Base-by-base conservation (phyloP, 305 asterid species). In the Striga hermonthica region DNA sequence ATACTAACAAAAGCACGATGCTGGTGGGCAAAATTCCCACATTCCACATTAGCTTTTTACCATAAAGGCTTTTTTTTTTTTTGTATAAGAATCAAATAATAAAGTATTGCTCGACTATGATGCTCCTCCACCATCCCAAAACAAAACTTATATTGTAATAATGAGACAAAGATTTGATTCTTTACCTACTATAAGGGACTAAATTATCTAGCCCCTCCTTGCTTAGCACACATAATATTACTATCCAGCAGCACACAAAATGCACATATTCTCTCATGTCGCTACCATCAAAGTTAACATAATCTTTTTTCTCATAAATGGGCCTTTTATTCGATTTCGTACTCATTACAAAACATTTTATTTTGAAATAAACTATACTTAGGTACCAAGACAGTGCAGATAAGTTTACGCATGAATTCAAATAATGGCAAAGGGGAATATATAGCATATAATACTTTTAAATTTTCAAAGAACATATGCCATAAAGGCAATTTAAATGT, bases 21-120 rank as follows among this genome's bases (percentile, higher is more conserved):
- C 31, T 71, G 7, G 75, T 69, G 70, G 63, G 63, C 57, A 45
- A 75, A 79, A 73, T 77, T 68, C 73, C 75, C 75, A 58, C 69
- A 66, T 69, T 65, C 72, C 68, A 12, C 64, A 57, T 58, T 53
- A 57, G 39, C 69, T 62, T 70, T 73, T 68, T 64, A 38, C 58
- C 35, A 60, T 43, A 73, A 57, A 36, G 68, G 39, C 52, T 35
- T 69, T 70, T 58, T 49, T 68, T 70, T 58, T 67, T 52, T 7
- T 15, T 57, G 65, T 55, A 73, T 47, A 22, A 55, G 80, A 72
- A 77, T 74, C 74, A 37, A 68, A 54, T 67, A 45, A 44, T 4
- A 73, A 56, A 70, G 73, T 44, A 13, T 10, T 13, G 49, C 57
- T 63, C 54, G 66, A 63, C 60, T 58, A 10, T 48, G 73, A 74